Evolutionary conservation across 768 basidiomycete genomes (phyloP), one percentile per base, ranked within the genome.

Genomic region (Lactifluus subvellereus): DNA sequence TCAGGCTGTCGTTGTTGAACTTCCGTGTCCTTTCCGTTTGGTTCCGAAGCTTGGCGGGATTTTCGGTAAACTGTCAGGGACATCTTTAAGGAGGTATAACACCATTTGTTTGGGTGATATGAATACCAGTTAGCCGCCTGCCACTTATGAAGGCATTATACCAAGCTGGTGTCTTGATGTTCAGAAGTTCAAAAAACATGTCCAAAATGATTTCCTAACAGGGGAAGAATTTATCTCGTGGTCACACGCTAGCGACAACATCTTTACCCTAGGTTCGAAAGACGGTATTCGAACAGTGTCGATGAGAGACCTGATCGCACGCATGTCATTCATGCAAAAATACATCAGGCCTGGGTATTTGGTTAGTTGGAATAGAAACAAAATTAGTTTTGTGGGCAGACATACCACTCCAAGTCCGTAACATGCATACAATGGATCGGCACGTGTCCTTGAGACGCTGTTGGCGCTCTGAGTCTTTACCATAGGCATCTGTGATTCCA

Each of bases 351-450:
- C 96, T 82, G 40, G 10, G 33, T 18, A 40, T 27, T 6, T 5
- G n/a, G 54, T 57, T n/a, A 57, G 35, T 50, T 38, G 42, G 42
- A 11, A 11, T 51, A 40, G 49, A 16, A 6, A 37, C 62, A 33
- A 16, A 9, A 40, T 20, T 35, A 59, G 18, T 59, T 43, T 7
- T 10, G 43, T 13, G 37, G 14, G 13, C 16, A 18, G 30, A 76
- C 88, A 59, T 70, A 96, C 95, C 96, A 69, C 92, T 89, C 94
- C 95, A 99, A 13, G 90, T 93, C 56, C 89, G 83, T 56, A 99
- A 72, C 84, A 97, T 88, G 48, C 87, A 78, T 58, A 87, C 84
- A 40, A 96, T 85, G 57, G 95, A 84, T 67, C 83, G 86, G 7
- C 88, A 82, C 66, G 86, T 88, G 11, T 85, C 83, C 66, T 85